Base-by-base conservation (phyloP, 768 basidiomycete genomes). In the Suillus americanus region DNA sequence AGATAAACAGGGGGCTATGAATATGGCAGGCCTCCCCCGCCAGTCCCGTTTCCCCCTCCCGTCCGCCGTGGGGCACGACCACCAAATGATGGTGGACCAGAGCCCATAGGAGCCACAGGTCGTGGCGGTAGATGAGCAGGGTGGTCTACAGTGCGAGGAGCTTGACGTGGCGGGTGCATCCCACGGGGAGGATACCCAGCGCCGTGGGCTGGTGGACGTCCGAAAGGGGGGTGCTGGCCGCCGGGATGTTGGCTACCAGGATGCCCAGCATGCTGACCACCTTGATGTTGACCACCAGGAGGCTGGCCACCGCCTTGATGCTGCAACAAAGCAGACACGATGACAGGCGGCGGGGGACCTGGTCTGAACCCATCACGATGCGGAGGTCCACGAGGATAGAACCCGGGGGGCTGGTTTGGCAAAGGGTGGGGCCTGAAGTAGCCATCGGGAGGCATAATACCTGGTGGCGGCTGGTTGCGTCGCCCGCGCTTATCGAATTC, bases 401-500 rank as follows among this genome's bases (percentile, higher is more conserved):
- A 71, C 38, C 74, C 71, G 18, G 74, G 79, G 1, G 73, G 73
- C 53, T 62, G 72, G 37, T 61, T 60, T 35, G 41, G 64, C 37
- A 43, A 62, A 12, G 62, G 68, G 59, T 63, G 68, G 14, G 69
- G 72, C 35, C 66, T 71, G 46, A 67, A 73, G 28, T 69, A 68
- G 35, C 30, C 50, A 18, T 70, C 71, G 33, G 66, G 63, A 40
- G 71, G 75, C 40, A 72, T 70, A 33, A 70, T 65, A 65, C 67
- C 59, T 7, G 70, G 69, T 38, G 68, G 46, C 62, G 72, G 74
- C 66, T 75, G 75, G 48, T 79, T 75, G 41, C 89, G 82, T 25
- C 89, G 86, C 3, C 86, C 87, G 35, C 89, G 87, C 70, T 87
- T 90, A 75, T 91, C 90, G 48, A 90, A 91, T 72, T 94, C 91